Evolutionary conservation across 208 protist species (phyloP).

Genomic region (Crithidia brevicula): DNA sequence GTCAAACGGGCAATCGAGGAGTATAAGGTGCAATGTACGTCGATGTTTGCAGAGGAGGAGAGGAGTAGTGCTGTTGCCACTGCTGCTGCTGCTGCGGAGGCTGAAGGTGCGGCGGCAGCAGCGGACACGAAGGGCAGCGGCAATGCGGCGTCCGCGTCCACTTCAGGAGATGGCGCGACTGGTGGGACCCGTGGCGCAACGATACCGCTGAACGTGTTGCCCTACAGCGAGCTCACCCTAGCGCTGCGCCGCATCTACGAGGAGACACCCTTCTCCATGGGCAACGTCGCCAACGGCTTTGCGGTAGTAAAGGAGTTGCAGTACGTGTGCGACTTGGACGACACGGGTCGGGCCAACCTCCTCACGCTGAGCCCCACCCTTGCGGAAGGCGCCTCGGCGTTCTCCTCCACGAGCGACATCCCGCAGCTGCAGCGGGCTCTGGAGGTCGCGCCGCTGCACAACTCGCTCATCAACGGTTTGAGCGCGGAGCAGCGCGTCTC

Average conservation of each 20-base stretch:
- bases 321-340: conserved; percentile 53
- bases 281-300: conserved; percentile 71
- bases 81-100: background rate
- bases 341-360: conserved; percentile 9
- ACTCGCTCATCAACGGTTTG: conserved; percentile 57
- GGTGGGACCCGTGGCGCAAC: conserved; percentile 12
- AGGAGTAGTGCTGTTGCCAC: background rate
- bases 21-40: conserved; percentile 21
- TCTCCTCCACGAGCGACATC: conserved; percentile 10
- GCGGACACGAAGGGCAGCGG: background rate
- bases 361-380: conserved; percentile 12
- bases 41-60: conserved; percentile 9
- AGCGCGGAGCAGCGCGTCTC: conserved; percentile 47
- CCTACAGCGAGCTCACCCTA: conserved; percentile 41
- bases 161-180: background rate
- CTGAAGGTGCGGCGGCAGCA: background rate
- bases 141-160: background rate
- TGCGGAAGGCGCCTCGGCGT: background rate
- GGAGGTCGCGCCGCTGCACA: conserved; percentile 48
- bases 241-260: conserved; percentile 64
- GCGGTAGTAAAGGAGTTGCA: conserved; percentile 77
- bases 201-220: conserved; percentile 36
- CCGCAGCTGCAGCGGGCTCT: conserved; percentile 38
- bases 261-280: conserved; percentile 65
- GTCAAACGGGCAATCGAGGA: conserved; percentile 11